These are phyloP conservation scores for Staphylotrichum tortipilum DNA, from an alignment of 495 filamentous ascomycete genomes.

Conservation along the genomic window DNA sequence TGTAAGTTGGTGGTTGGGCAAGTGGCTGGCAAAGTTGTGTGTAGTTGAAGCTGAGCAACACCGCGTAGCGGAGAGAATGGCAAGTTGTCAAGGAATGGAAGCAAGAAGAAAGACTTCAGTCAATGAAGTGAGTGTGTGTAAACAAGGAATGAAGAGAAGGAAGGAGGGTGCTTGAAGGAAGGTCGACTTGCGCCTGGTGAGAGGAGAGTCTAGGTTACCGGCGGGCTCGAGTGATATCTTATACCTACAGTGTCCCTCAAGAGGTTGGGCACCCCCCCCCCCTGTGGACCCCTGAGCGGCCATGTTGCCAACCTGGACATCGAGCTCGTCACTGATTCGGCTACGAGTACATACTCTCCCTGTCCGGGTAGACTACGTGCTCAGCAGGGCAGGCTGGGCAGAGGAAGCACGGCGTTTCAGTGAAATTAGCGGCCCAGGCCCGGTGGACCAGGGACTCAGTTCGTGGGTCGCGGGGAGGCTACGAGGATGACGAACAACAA, in stretches of 20 bases:
- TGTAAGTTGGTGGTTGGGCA: constrained; percentile 6
- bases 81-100: constrained; percentile 1
- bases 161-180: constrained; percentile 14
- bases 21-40: not conserved
- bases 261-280: not conserved
- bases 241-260: not conserved
- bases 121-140: constrained; percentile 22
- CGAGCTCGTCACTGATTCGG: no score
- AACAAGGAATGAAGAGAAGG: constrained; percentile 15
- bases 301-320: not conserved
- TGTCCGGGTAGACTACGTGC: no score
- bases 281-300: not conserved
- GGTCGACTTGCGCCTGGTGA: constrained; percentile 16
- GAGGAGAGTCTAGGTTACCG: not conserved
- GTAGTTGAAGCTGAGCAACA: constrained; percentile 2
- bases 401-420: constrained; percentile 13
- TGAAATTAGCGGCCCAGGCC: constrained; percentile 12
- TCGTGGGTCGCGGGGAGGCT: not conserved
- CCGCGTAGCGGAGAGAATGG: constrained; percentile 21
- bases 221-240: not conserved
- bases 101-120: constrained; percentile 23
- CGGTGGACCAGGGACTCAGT: not conserved
- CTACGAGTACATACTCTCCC: not conserved
- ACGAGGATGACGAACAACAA: not conserved
- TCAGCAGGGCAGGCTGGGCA: not conserved